Conservation (phyloP, 163 green algal species). For the Chloroidium sp. region DNA sequence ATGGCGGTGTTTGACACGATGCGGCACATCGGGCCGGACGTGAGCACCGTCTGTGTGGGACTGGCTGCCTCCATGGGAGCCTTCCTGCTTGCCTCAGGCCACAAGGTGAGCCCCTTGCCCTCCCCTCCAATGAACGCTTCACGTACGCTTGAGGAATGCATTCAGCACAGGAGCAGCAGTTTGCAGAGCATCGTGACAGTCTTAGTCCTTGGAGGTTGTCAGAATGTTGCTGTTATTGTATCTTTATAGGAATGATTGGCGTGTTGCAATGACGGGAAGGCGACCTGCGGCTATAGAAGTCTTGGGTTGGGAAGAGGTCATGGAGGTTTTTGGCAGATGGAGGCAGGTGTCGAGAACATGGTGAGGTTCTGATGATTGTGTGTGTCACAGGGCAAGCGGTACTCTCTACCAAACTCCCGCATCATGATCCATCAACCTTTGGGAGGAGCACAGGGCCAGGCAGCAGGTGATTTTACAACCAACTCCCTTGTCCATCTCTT, state of each 20-base stretch:
- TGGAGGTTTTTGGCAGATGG: too few relatives aligned
- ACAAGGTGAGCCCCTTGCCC: conserved; percentile 43
- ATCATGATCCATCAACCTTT: conserved; percentile 99
- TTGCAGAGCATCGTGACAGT: too few relatives aligned
- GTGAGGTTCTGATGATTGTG: too few relatives aligned
- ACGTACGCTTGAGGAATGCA: too few relatives aligned
- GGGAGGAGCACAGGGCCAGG: conserved; percentile 92
- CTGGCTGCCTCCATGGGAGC: conserved; percentile 95
- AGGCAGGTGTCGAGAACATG: too few relatives aligned
- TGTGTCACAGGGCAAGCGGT: conserved; percentile 81
- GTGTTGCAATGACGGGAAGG: background rate
- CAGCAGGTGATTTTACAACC: conserved; percentile 25
- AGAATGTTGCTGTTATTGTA: too few relatives aligned
- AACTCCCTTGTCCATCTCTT: background rate
- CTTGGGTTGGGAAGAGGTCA: too few relatives aligned
- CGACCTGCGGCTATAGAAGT: too few relatives aligned
- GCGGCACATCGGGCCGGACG: conserved; percentile 91
- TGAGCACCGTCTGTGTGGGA: conserved; percentile 94
- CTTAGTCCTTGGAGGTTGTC: too few relatives aligned
- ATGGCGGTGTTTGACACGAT: conserved; percentile 99
- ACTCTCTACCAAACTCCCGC: conserved; percentile 90
- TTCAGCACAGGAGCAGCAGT: too few relatives aligned
- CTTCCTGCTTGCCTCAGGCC: conserved; percentile 83
- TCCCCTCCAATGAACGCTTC: too few relatives aligned
- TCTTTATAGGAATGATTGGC: too few relatives aligned